These are phyloP conservation scores for Triangularia setosa DNA, from an alignment of 2,329 filamentous ascomycete species.

Conservation along the genomic window DNA sequence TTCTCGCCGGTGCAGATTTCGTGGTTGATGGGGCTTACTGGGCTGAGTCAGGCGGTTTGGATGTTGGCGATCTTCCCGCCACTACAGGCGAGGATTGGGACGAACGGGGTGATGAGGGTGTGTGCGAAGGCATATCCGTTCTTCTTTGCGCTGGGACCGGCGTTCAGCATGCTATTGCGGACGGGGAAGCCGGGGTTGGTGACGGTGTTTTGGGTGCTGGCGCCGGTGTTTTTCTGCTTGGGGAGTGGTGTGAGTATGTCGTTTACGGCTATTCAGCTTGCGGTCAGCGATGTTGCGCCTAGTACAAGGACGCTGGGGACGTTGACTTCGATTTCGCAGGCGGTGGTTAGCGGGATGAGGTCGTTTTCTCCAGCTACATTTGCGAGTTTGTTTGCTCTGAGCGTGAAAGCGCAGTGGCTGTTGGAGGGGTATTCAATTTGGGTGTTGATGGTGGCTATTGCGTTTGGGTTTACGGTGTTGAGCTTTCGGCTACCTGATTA, in stretches of 20 bases:
- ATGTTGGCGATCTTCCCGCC: constrained; percentile 66
- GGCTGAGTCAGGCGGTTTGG: constrained; percentile 66
- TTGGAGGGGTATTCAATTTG: constrained; percentile 61
- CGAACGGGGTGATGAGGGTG: constrained; percentile 57
- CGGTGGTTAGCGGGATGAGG: constrained; percentile 56
- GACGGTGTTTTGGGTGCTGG: constrained; percentile 54
- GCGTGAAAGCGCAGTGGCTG: constrained; percentile 58
- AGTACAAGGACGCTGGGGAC: constrained; percentile 61
- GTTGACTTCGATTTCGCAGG: constrained; percentile 66
- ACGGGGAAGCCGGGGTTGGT: constrained; percentile 35
- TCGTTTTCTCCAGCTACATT: constrained; percentile 64
- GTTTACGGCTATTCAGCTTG: constrained; percentile 68
- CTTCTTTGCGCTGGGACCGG: constrained; percentile 54
- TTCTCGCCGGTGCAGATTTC: constrained; percentile 63
- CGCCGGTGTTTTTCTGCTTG: constrained; percentile 43
- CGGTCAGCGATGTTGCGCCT: constrained; percentile 70
- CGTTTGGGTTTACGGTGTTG: constrained; percentile 31
- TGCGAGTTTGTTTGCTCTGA: constrained; percentile 64
- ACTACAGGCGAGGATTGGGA: constrained; percentile 63
- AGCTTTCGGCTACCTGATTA: constrained; percentile 36
- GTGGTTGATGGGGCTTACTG: constrained; percentile 59
- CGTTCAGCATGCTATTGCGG: constrained; percentile 55
- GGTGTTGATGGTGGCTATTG: constrained; percentile 49
- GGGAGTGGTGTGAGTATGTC: constrained; percentile 64
- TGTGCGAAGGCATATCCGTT: constrained; percentile 60